Percentiles rank a stretch among this genome's conserved stretches.
phyloP scores from a whole-genome alignment of 2,329 filamentous ascomycete genomes.

The Aspergillus latus region DNA sequence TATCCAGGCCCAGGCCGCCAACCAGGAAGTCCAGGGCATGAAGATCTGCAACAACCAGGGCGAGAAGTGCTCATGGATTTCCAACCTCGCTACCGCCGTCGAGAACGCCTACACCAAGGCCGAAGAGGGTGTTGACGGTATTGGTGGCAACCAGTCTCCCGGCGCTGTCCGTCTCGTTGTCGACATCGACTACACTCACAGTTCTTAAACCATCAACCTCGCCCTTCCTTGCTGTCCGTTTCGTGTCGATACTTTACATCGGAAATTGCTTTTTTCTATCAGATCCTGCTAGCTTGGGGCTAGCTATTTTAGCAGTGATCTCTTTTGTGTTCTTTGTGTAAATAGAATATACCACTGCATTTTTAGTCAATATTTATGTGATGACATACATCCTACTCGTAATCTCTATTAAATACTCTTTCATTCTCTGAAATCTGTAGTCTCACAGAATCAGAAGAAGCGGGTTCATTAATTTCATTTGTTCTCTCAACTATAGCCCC shows the following conservation, averaged over 20 bases:
- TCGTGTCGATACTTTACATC: neutral
- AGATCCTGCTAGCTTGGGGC: neutral
- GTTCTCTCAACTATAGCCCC: no score
- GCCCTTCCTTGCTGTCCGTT: neutral
- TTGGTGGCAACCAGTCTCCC: constrained; percentile 28
- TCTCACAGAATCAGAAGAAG: neutral
- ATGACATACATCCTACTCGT: constrained; percentile 2
- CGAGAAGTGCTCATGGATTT: constrained; percentile 34
- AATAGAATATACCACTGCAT: constrained; percentile 11
- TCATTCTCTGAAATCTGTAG: neutral
- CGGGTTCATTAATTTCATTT: no score
- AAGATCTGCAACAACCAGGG: constrained; percentile 34
- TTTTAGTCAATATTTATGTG: constrained; percentile 1
- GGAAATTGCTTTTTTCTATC: neutral
- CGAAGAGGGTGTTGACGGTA: constrained; percentile 29
- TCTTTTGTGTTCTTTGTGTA: constrained; percentile 3
- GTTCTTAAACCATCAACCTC: neutral
- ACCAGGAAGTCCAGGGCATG: constrained; percentile 37
- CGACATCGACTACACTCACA: constrained; percentile 28
- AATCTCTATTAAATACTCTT: neutral
- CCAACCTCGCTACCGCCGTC: constrained; percentile 21
- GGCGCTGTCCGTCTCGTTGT: constrained; percentile 36
- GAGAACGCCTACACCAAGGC: constrained; percentile 36
- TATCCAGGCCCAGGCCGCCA: constrained; percentile 35
- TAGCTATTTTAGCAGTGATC: neutral